Conservation (phyloP, 106 monocot genomes). For the Platanthera zijinensis region DNA sequence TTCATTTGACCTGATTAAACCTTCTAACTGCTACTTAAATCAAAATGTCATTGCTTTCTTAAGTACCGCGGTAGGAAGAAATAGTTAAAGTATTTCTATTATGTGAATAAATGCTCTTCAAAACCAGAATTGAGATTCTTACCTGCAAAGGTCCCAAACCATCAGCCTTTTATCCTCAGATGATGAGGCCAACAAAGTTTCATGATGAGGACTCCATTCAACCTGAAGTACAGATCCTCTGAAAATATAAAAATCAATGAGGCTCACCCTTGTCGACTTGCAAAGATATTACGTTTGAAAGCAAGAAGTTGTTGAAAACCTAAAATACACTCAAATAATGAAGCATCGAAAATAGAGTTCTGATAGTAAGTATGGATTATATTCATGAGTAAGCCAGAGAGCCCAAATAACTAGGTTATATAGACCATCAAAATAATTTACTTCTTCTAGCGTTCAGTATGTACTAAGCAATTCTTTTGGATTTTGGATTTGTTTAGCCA, state of each 20-base stretch:
- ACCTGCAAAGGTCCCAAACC: conserved; percentile 93
- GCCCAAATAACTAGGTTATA: too few species aligned
- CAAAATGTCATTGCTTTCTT: neutral
- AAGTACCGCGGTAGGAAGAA: neutral
- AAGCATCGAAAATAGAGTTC: neutral
- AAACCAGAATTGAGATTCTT: neutral
- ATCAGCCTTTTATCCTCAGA: conserved; percentile 75
- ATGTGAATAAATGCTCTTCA: neutral
- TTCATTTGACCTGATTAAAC: neutral
- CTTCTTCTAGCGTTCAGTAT: too few species aligned
- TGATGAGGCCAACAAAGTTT: conserved; percentile 85
- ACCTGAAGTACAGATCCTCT: conserved; percentile 77
- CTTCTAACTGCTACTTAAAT: neutral
- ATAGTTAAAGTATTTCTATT: neutral
- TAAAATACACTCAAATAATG: neutral
- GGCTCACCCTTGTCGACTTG: neutral
- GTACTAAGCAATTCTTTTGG: too few species aligned
- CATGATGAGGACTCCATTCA: conserved; percentile 92
- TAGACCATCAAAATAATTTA: too few species aligned
- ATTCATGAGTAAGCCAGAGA: too few species aligned
- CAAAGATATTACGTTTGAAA: neutral
- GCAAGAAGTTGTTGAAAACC: neutral
- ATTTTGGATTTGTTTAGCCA: too few species aligned
- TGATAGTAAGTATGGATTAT: too few species aligned
- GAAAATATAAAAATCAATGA: conserved; percentile 7